phyloP scores from a whole-genome alignment of 2,329 filamentous ascomycete species.

The Ilyonectria robusta region DNA sequence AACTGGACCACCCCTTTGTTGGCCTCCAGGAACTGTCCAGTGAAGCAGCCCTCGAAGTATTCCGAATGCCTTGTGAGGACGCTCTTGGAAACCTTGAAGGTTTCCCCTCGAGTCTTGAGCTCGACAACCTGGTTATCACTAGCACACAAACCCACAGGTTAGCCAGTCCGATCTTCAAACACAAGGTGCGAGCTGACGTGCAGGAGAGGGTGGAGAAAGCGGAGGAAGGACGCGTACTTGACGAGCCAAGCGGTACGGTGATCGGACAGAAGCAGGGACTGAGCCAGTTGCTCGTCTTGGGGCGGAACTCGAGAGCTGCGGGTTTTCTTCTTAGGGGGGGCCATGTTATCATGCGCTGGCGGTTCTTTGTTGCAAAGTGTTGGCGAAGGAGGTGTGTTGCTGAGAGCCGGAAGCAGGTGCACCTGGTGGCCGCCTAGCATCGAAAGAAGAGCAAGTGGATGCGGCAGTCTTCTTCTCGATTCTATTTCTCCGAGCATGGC shows the following conservation, averaged over 20 bases:
- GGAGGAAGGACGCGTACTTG: constrained; percentile 46
- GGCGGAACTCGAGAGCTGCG: constrained; percentile 31
- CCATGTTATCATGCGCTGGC: constrained; percentile 32
- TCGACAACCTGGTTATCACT: constrained; percentile 50
- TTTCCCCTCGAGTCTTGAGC: constrained; percentile 48
- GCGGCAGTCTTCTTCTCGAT: too few species aligned
- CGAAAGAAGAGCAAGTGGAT: background rate
- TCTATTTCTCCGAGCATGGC: too few species aligned
- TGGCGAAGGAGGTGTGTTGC: constrained; percentile 3
- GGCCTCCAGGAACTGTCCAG: constrained; percentile 47
- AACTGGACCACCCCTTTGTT: constrained; percentile 48
- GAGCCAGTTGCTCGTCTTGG: constrained; percentile 36
- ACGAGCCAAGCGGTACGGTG: constrained; percentile 53
- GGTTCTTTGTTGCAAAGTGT: background rate
- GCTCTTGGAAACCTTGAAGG: constrained; percentile 49
- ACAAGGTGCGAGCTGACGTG: constrained; percentile 1
- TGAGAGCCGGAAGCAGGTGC: constrained; percentile 3
- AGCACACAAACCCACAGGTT: constrained; percentile 27
- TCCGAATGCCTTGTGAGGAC: constrained; percentile 52
- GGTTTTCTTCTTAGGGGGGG: constrained; percentile 45
- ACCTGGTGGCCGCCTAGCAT: background rate
- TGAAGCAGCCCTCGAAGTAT: constrained; percentile 52
- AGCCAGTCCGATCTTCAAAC: constrained; percentile 3
- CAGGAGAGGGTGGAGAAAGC: constrained; percentile 12
- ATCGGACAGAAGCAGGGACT: constrained; percentile 49